A percentile compares a stretch with the other conserved stretches of the same genome.
Evolutionary conservation across 352 stramenopile genomes (phyloP).

Genomic region (Globisporangium parvum): DNA sequence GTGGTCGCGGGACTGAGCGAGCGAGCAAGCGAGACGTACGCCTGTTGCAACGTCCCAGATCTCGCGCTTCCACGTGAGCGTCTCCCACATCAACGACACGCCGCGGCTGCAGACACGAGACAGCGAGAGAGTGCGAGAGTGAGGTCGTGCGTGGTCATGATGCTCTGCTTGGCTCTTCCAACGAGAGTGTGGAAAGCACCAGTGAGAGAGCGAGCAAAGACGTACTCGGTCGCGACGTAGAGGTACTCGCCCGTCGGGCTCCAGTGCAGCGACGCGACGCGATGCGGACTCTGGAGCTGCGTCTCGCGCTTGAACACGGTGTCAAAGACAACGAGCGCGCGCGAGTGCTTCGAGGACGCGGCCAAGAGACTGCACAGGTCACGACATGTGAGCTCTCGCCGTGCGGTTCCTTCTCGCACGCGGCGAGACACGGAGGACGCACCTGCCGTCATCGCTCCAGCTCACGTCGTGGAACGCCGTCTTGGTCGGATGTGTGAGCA

Average conservation of each 20-base stretch:
- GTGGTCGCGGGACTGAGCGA: background rate
- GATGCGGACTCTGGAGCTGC: constrained; percentile 55
- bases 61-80: constrained; percentile 71
- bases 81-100: constrained; percentile 75
- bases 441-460: constrained; percentile 72
- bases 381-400: background rate
- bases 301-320: constrained; percentile 42
- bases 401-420: background rate
- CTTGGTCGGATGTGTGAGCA: constrained; percentile 53
- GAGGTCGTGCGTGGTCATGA: too few species aligned
- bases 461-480: constrained; percentile 42
- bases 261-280: constrained; percentile 51
- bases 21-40: constrained; percentile 20
- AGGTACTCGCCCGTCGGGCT: constrained; percentile 82
- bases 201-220: background rate
- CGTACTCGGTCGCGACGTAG: constrained; percentile 63
- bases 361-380: constrained; percentile 35
- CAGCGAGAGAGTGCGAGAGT: too few species aligned
- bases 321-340: constrained; percentile 56
- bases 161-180: background rate
- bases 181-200: background rate
- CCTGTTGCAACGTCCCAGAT: constrained; percentile 61
- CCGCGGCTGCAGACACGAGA: constrained; percentile 23
- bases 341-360: constrained; percentile 37
- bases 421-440: background rate